Evolutionary conservation across 1,139 yeast genomes (phyloP), one percentile per base, ranked within the genome.

Genomic region (Debaryomycetaceae sp.): DNA sequence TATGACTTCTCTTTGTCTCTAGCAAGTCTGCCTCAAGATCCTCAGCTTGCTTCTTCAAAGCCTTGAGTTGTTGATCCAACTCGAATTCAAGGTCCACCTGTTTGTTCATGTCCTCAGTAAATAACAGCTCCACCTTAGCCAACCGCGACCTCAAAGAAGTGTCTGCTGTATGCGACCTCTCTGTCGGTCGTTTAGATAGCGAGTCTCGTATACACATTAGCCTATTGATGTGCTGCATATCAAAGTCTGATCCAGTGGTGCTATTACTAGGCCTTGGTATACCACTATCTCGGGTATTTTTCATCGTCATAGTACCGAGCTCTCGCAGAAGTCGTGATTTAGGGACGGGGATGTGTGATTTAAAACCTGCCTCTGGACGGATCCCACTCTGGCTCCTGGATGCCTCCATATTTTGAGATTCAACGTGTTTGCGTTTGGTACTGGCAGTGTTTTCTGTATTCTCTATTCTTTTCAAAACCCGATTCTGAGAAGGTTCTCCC

Each of bases 1-100:
- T 62, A 42, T 54, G 55, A 8, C 53, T 52, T 38, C 66, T 47
- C 38, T 60, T 59, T 9, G 65, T 44, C 29, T 58, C 62, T 2
- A 47, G 46, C 6, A 58, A 47, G 36, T 65, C 69, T 1, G 52
- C 51, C 35, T 62, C 63, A 11, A 60, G 47, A 14, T 52, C 49
- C 4, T 61, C 61, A 13, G 56, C 45, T 34, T 56, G 57, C 11
- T 47, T 50, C 6, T 47, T 45, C 38, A 62, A 44, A 5, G 47
- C 44, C 29, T 51, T 50, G 14, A 54, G 46, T 42, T 57, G 55
- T 4, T 45, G 47, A 14, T 54, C 54, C 27, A 65, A 47, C 24
- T 49, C 52, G 36, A 47, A 43, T 14, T 41, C 37, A 11, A 40
- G 37, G 33, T 45, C 47, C 9, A 37, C 39, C 24, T 46, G 45